Evolutionary conservation across 2,329 filamentous ascomycete genomes (phyloP).

Genomic region (Hypoxylon sp.): DNA sequence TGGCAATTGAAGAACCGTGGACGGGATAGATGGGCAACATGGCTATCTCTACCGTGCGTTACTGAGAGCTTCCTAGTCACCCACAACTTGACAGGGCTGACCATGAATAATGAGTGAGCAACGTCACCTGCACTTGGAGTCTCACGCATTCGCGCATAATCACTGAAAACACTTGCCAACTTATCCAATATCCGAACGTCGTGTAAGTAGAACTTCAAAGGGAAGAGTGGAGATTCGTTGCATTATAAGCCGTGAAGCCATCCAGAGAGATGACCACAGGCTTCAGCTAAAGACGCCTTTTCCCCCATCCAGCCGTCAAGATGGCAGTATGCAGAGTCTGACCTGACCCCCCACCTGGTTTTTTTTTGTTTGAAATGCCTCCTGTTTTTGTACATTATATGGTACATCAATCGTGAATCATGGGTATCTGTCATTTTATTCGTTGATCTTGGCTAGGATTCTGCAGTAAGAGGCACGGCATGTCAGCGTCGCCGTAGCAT

Average conservation of each 20-base stretch:
- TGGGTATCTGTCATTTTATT: conserved; percentile 65
- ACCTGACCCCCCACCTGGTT: conserved; percentile 33
- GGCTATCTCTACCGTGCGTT: not conserved
- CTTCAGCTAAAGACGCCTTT: conserved; percentile 29
- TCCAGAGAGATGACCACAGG: conserved; percentile 21
- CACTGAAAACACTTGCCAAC: not conserved
- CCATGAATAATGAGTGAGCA: not conserved
- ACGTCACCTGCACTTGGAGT: not conserved
- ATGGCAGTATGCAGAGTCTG: conserved; percentile 38
- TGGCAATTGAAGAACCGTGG: not conserved
- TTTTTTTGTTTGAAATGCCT: conserved; percentile 34
- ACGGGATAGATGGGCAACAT: not conserved
- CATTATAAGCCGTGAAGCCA: conserved; percentile 23
- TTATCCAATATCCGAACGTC: not conserved
- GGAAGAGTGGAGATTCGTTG: conserved; percentile 38
- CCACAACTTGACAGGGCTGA: not conserved
- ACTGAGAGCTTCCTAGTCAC: not conserved
- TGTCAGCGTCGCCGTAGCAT: not conserved
- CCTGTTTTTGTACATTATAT: conserved; percentile 39
- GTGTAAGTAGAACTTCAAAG: conserved; percentile 1
- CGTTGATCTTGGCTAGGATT: conserved; percentile 98
- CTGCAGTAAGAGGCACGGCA: conserved; percentile 56
- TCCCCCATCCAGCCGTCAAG: conserved; percentile 18
- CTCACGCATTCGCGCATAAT: not conserved
- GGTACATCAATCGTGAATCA: conserved; percentile 43